Percentiles rank a stretch among this genome's conserved stretches.
Evolutionary conservation across 495 filamentous ascomycete species (phyloP).

Genomic region (Penicillium lividum): DNA sequence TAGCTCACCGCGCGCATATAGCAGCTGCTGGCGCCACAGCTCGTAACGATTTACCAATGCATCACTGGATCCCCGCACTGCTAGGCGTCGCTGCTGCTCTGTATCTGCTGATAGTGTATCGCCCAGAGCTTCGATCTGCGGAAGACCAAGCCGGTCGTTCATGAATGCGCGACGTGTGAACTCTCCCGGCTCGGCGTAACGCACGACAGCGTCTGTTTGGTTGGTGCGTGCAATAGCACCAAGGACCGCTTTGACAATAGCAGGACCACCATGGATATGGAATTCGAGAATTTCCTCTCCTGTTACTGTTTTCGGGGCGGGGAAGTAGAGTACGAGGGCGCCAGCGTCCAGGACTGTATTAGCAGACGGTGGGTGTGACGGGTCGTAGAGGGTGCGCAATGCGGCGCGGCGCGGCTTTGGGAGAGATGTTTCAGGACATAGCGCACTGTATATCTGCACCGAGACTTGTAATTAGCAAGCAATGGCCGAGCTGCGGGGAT

Average conservation of each 20-base stretch:
- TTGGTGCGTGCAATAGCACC: constrained; percentile 63
- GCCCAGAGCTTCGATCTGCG: constrained; percentile 91
- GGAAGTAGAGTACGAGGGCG: constrained; percentile 86
- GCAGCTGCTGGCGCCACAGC: constrained; percentile 71
- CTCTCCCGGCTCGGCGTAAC: constrained; percentile 93
- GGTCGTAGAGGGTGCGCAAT: constrained; percentile 75
- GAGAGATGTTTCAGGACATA: constrained; percentile 66
- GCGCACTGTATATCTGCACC: constrained; percentile 66
- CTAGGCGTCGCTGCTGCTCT: constrained; percentile 87
- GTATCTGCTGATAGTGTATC: constrained; percentile 85
- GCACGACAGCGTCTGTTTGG: constrained; percentile 47
- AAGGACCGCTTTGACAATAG: constrained; percentile 83
- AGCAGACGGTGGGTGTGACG: constrained; percentile 40
- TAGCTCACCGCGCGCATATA: constrained; percentile 84
- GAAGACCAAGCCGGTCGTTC: constrained; percentile 80
- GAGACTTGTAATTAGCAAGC: constrained; percentile 3
- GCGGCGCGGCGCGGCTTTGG: constrained; percentile 76
- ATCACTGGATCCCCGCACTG: constrained; percentile 74
- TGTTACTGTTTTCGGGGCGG: constrained; percentile 78
- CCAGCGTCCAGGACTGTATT: constrained; percentile 70
- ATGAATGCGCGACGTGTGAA: constrained; percentile 93
- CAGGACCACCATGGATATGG: constrained; percentile 90
- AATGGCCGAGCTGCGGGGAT: constrained; percentile 1
- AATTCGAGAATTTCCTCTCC: constrained; percentile 92
- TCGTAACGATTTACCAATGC: constrained; percentile 79